Base-by-base conservation (phyloP, 2,329 filamentous ascomycete genomes). In the Teratosphaeria destructans region DNA sequence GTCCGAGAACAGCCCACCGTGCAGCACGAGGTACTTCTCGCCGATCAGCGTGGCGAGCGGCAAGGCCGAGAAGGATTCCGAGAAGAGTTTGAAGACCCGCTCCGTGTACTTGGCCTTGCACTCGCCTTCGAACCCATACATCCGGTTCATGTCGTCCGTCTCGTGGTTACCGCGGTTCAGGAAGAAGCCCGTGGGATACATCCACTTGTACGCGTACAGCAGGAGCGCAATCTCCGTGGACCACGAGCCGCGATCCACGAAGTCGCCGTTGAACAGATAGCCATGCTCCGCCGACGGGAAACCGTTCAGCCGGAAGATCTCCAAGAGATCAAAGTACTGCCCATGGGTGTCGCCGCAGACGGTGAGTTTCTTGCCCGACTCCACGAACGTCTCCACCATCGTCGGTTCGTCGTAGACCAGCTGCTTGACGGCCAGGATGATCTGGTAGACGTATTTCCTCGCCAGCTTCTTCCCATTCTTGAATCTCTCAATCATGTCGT, bases 81-180 rank as follows among this genome's bases (percentile, higher is more conserved):
- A 97, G 79, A 99, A 99, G 53, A 97, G 81, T 77, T 95, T 97
- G 83, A 97, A 99, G 34, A 90, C 84, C 54, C 89, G 87, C 76
- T 96, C 94, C 73, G 90, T 96, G 77, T 99, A 99, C 78, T 99
- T 99, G 67, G 90, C 90, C 75, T 93, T 94, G 80, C 94, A 97
- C 74, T 99, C 94, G 71, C 94, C 94, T 75, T 99, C 94, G 70
- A 99, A 99, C 19, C 94, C 94, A 72, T 99, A 99, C 58, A 94
- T 92, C 66, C 90, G 86, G 80, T 99, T 99, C 94, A 99, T 99
- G 75, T 85, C 52, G 85, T 83, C 67, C 6, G 94, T 97, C 78
- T 99, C 94, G 77, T 99, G 94, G 76, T 99, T 99, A 67, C 94
- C 94, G 63, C 94, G 86, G 80, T 99, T 99, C 64, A 99, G 79